A percentile compares a stretch with the other conserved stretches of the same genome.
These are phyloP conservation scores for Ilex paraguariensis DNA, from an alignment of 305 asterid genomes.

Conservation along the genomic window DNA sequence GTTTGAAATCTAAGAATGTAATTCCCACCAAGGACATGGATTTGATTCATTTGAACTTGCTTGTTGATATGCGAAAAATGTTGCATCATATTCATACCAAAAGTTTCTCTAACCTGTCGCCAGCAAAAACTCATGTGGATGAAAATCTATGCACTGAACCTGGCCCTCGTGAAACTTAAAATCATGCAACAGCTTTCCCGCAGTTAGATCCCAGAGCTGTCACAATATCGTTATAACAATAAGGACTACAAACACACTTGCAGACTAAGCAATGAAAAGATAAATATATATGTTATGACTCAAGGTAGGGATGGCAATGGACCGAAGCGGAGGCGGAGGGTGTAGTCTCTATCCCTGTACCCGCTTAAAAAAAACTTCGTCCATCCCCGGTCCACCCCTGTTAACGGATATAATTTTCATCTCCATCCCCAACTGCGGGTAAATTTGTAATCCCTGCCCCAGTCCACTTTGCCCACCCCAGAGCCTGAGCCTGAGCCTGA, in stretches of 20 bases:
- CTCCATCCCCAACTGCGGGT: too few relatives aligned
- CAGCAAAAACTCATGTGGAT: slow-evolving; percentile 91
- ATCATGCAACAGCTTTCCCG: slow-evolving; percentile 93
- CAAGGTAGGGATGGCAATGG: too few relatives aligned
- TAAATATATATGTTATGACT: too few relatives aligned
- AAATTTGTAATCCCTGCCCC: too few relatives aligned
- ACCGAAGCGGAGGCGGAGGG: neutral
- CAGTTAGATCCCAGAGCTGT: slow-evolving; percentile 99
- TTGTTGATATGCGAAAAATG: slow-evolving; percentile 3
- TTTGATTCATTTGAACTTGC: neutral
- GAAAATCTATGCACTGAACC: slow-evolving; percentile 92
- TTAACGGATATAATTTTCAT: too few relatives aligned
- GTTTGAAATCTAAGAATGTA: too few relatives aligned
- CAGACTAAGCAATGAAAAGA: neutral
- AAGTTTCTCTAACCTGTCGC: slow-evolving; percentile 78
- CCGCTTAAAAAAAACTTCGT: too few relatives aligned
- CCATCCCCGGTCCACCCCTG: too few relatives aligned
- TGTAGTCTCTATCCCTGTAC: too few relatives aligned
- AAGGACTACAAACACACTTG: slow-evolving; percentile 10
- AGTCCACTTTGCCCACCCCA: too few relatives aligned
- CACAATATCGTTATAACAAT: slow-evolving; percentile 16
- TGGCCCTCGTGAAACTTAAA: slow-evolving; percentile 95
- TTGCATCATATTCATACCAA: neutral
- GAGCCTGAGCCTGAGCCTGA: too few relatives aligned
- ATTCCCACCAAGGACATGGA: neutral